Evolutionary conservation across 208 protist species (phyloP).

Genomic region (Tetramitus jugosus): DNA sequence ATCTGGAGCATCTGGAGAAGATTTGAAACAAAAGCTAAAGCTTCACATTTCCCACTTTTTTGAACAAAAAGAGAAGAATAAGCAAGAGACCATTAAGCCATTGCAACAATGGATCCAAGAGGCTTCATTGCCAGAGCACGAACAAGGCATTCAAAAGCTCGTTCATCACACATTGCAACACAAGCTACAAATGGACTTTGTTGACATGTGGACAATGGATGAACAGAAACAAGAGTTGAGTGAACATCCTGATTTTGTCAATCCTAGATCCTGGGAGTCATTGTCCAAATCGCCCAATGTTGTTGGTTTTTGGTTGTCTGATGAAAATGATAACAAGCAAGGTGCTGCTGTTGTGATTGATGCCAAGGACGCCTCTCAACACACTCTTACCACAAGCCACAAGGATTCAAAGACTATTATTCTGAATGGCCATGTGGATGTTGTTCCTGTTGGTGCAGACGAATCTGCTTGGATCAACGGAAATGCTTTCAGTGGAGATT

Average conservation of each 20-base stretch:
- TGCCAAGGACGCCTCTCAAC: too few species aligned
- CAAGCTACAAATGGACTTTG: neutral
- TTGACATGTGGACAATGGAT: slow-evolving; percentile 1
- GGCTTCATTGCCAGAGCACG: neutral
- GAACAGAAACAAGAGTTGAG: neutral
- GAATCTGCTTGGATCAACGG: neutral
- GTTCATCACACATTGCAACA: neutral
- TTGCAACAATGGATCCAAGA: neutral
- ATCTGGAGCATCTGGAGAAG: too few species aligned
- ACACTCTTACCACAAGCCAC: too few species aligned
- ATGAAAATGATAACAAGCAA: too few species aligned
- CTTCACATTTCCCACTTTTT: too few species aligned
- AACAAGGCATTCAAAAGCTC: neutral
- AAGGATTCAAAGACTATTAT: too few species aligned
- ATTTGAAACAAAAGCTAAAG: too few species aligned
- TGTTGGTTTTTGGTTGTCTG: neutral
- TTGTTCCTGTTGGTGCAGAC: slow-evolving; percentile 13
- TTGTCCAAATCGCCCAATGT: neutral
- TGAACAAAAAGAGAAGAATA: too few species aligned
- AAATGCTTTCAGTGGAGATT: slow-evolving; percentile 18
- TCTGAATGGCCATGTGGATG: slow-evolving; percentile 26
- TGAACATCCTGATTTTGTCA: neutral
- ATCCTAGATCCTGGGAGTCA: neutral
- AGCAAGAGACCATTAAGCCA: neutral
- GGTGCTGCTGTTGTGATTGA: too few species aligned